phyloP scores from a whole-genome alignment of 352 stramenopile genomes.

The Detonula confervacea region DNA sequence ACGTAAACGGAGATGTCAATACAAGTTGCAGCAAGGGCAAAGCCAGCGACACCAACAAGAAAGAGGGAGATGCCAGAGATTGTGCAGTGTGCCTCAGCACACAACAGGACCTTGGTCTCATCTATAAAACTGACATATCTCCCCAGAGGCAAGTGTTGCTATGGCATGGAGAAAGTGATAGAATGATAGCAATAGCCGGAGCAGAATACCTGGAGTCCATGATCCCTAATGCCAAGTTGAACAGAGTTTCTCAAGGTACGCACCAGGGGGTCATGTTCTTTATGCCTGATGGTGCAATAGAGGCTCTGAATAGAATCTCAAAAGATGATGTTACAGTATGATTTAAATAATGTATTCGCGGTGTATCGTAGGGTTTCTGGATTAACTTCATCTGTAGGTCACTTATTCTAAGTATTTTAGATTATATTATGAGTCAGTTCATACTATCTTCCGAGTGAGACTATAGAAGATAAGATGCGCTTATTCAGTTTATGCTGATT shows the following conservation, averaged over 20 bases:
- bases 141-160: conserved; percentile 38
- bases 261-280: conserved; percentile 60
- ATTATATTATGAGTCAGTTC: too few relatives aligned
- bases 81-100: conserved; percentile 53
- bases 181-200: conserved; percentile 40
- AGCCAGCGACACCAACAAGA: not conserved
- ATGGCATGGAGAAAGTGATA: conserved; percentile 53
- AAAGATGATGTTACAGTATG: conserved; percentile 2
- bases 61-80: conserved; percentile 42
- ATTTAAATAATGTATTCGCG: too few relatives aligned
- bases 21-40: not conserved
- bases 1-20: conserved; percentile 21
- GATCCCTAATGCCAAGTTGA: conserved; percentile 37
- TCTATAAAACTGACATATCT: conserved; percentile 31
- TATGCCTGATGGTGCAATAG: conserved; percentile 38
- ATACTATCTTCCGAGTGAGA: too few relatives aligned
- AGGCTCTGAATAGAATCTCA: conserved; percentile 47
- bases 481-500: too few relatives aligned
- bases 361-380: too few relatives aligned
- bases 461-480: too few relatives aligned
- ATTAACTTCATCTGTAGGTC: too few relatives aligned
- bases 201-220: conserved; percentile 42
- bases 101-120: conserved; percentile 44
- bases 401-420: too few relatives aligned
- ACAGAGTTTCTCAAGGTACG: conserved; percentile 22